Evolutionary conservation across 2,329 filamentous ascomycete species (phyloP).

Genomic region (Cordyceps sp.): DNA sequence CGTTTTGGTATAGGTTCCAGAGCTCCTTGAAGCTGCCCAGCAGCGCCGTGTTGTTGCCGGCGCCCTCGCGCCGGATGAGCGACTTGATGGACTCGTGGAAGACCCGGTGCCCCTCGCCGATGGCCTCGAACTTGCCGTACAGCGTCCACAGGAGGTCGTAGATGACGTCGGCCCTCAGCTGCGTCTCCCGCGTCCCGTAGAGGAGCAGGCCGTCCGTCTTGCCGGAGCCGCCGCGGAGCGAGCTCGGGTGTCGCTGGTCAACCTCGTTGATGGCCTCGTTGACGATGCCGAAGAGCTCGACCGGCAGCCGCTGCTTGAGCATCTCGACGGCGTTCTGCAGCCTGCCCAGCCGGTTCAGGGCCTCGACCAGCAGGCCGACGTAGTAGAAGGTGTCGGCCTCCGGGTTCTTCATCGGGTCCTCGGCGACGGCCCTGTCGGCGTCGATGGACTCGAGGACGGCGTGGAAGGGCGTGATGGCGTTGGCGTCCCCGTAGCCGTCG

Average conservation of each 20-base stretch:
- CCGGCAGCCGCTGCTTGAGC: conserved; percentile 81
- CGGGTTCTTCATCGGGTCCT: conserved; percentile 84
- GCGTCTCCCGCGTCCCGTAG: conserved; percentile 53
- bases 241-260: conserved; percentile 80
- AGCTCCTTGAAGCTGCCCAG: conserved; percentile 87
- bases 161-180: conserved; percentile 68
- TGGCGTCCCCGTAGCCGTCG: conserved; percentile 29
- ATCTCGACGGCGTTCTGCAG: conserved; percentile 76
- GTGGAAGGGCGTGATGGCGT: conserved; percentile 36
- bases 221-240: conserved; percentile 40
- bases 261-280: conserved; percentile 92
- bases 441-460: conserved; percentile 44
- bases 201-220: conserved; percentile 41
- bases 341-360: conserved; percentile 75
- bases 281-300: conserved; percentile 85
- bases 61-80: conserved; percentile 67
- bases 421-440: conserved; percentile 45
- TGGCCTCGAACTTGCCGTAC: conserved; percentile 94
- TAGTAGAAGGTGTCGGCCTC: conserved; percentile 95
- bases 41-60: conserved; percentile 45
- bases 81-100: conserved; percentile 84
- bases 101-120: conserved; percentile 85
- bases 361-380: conserved; percentile 71
- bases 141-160: conserved; percentile 83
- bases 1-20: conserved; percentile 96